Evolutionary conservation across 164 flowering plant genomes (phyloP).

Genomic region (Annona squamosa): DNA sequence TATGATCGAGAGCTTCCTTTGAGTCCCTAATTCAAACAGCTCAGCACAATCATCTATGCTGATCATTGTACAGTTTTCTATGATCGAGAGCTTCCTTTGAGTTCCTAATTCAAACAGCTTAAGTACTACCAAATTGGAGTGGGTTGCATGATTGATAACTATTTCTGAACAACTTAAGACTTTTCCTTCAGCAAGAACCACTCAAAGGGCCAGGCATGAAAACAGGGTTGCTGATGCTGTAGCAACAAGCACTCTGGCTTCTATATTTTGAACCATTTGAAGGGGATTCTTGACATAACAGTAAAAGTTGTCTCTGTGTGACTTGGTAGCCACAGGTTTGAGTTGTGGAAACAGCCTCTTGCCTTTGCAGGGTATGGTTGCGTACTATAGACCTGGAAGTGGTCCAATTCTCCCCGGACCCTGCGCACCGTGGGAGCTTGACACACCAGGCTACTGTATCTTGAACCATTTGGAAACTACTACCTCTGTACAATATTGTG

Average conservation of each 20-base stretch:
- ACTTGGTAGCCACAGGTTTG: no score
- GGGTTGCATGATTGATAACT: not conserved
- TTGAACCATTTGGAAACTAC: no score
- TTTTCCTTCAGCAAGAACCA: not conserved
- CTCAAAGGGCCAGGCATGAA: not conserved
- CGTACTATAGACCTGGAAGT: no score
- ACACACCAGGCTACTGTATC: no score
- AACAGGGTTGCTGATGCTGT: not conserved
- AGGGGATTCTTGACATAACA: no score
- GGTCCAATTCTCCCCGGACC: no score
- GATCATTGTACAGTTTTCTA: not conserved
- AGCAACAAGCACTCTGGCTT: not conserved
- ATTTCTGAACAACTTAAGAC: not conserved
- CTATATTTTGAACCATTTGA: no score
- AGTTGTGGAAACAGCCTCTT: no score
- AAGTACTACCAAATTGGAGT: not conserved
- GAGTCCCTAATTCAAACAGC: not conserved
- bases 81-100: not conserved
- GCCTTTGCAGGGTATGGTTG: no score
- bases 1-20: not conserved
- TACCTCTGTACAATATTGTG: no score
- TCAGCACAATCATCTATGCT: not conserved
- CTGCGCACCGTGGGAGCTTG: no score
- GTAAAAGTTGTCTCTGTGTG: no score
- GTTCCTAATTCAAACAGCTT: not conserved